Evolutionary conservation across 257 asterid species (phyloP).

Genomic region (Solanum peruvianum): DNA sequence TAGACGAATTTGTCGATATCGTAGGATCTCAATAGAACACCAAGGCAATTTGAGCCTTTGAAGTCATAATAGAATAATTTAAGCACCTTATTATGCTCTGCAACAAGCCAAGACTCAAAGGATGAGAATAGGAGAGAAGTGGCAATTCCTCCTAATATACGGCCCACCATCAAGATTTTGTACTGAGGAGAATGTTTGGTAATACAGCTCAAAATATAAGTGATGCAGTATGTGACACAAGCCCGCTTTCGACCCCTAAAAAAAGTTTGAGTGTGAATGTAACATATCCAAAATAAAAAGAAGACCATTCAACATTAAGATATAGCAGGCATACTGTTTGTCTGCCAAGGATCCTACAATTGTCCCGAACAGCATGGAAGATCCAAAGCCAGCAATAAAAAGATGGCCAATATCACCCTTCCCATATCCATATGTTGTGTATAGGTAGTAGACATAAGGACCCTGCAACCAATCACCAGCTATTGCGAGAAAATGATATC

Average conservation of each 20-base stretch:
- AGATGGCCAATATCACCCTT: conserved; percentile 50
- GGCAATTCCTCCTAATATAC: conserved; percentile 90
- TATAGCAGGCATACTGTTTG: conserved; percentile 23
- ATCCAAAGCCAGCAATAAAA: conserved; percentile 49
- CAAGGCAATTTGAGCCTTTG: background rate
- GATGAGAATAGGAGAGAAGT: conserved; percentile 92
- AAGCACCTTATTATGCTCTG: conserved; percentile 90
- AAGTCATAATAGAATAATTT: background rate
- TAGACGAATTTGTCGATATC: background rate
- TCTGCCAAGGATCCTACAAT: conserved; percentile 52
- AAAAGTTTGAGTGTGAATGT: background rate
- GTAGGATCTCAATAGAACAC: background rate
- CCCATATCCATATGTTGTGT: conserved; percentile 36
- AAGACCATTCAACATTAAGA: background rate
- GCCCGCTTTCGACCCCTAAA: conserved; percentile 96
- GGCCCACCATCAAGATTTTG: conserved; percentile 81
- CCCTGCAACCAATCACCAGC: conserved; percentile 61
- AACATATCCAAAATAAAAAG: background rate
- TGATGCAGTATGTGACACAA: conserved; percentile 84
- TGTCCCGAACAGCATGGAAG: conserved; percentile 49
- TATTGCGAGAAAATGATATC: background rate
- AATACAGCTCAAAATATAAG: conserved; percentile 81
- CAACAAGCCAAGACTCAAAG: conserved; percentile 97
- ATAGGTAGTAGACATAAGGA: conserved; percentile 46
- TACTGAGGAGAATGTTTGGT: conserved; percentile 95